These are phyloP conservation scores for Talaromyces albobiverticillius DNA, from an alignment of 2,329 filamentous ascomycete species.

Conservation along the genomic window DNA sequence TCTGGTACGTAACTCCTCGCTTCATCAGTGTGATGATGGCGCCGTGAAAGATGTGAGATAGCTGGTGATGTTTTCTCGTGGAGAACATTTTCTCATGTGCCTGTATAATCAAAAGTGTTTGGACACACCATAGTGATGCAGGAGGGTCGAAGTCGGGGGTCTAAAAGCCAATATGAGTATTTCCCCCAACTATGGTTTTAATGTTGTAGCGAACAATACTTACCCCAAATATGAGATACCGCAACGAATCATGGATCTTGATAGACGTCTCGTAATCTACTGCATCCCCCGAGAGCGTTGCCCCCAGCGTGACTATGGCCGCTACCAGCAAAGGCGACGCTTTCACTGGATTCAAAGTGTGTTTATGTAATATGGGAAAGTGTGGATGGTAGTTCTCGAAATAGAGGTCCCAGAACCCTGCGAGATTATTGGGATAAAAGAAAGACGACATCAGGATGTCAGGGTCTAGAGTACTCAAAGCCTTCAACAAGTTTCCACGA, in stretches of 20 bases:
- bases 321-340: constrained; percentile 23
- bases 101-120: constrained; percentile 25
- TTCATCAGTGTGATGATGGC: constrained; percentile 28
- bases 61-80: constrained; percentile 26
- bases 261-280: constrained; percentile 19
- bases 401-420: constrained; percentile 23
- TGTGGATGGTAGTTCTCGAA: constrained; percentile 28
- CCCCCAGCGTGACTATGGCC: constrained; percentile 26
- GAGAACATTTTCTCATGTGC: constrained; percentile 28
- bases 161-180: constrained; percentile 9
- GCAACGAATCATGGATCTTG: constrained; percentile 23
- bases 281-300: constrained; percentile 21
- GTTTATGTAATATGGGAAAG: constrained; percentile 26
- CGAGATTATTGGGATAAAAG: constrained; percentile 22
- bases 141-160: constrained; percentile 24
- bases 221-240: constrained; percentile 24
- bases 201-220: neutral
- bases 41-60: constrained; percentile 28
- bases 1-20: constrained; percentile 21
- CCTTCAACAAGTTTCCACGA: constrained; percentile 18
- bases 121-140: constrained; percentile 27
- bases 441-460: constrained; percentile 21
- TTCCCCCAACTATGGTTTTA: neutral
- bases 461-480: constrained; percentile 18
- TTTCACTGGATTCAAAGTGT: constrained; percentile 19